Percentiles rank a stretch among this genome's conserved stretches.
phyloP scores from a whole-genome alignment of 2,329 filamentous ascomycete genomes.

The Trichoderma aggressivum region DNA sequence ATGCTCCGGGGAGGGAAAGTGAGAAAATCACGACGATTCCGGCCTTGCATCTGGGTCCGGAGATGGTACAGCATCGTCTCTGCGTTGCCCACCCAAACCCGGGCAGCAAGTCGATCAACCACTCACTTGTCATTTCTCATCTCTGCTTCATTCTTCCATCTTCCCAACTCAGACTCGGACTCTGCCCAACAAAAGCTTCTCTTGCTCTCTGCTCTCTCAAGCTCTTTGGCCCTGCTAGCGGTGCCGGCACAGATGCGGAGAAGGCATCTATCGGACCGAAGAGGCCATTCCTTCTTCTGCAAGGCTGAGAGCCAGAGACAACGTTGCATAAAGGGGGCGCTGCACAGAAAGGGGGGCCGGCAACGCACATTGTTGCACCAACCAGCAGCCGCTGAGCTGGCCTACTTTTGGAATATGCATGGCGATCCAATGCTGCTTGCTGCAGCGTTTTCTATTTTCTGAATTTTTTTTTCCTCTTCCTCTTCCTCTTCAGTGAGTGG shows the following conservation, averaged over 20 bases:
- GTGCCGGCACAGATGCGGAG: conserved; percentile 25
- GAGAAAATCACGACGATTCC: not conserved
- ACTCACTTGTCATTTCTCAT: not conserved
- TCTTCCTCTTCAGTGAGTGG: not conserved
- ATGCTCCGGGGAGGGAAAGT: not conserved
- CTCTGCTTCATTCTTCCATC: not conserved
- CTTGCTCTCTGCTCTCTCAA: not conserved
- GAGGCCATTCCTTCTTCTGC: conserved; percentile 23
- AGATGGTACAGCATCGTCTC: not conserved
- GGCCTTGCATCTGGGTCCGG: not conserved
- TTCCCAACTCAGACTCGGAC: not conserved
- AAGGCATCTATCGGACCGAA: conserved; percentile 29
- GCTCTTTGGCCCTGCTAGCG: not conserved
- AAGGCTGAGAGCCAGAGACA: conserved; percentile 15
- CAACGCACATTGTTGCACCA: not conserved
- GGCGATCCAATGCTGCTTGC: conserved; percentile 11
- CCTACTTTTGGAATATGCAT: not conserved
- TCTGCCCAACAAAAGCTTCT: not conserved
- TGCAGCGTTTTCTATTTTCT: not conserved
- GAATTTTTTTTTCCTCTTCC: not conserved
- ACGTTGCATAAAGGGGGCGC: conserved; percentile 18
- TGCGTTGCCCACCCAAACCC: not conserved
- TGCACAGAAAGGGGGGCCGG: not conserved
- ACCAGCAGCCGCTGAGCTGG: not conserved
- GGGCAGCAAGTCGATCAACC: not conserved